phyloP scores from a whole-genome alignment of 2,329 filamentous ascomycete genomes.

The Xylaria sp. region DNA sequence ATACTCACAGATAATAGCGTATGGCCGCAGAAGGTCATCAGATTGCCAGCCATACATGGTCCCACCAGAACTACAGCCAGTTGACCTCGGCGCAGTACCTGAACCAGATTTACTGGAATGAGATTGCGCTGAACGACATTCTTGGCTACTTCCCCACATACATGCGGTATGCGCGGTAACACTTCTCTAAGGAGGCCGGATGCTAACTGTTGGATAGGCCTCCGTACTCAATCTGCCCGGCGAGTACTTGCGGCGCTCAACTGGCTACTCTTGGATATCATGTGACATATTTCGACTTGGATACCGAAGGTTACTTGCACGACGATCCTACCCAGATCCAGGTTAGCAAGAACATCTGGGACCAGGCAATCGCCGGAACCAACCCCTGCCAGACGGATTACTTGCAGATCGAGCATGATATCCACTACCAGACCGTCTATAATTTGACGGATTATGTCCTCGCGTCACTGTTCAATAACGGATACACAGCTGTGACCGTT shows the following conservation, averaged over 20 bases:
- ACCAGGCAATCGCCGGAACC: conserved; percentile 30
- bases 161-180: conserved; percentile 25
- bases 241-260: conserved; percentile 25
- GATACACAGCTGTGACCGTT: conserved; percentile 46
- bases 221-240: conserved; percentile 31
- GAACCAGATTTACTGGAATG: conserved; percentile 33
- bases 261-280: conserved; percentile 31
- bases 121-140: conserved; percentile 33
- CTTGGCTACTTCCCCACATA: conserved; percentile 34
- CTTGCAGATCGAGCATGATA: conserved; percentile 42
- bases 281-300: conserved; percentile 31
- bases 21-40: conserved; percentile 34
- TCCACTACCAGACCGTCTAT: conserved; percentile 42
- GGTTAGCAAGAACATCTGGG: conserved; percentile 35
- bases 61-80: conserved; percentile 32
- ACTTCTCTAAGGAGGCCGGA: neutral
- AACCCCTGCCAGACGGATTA: conserved; percentile 29
- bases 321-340: conserved; percentile 32
- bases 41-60: conserved; percentile 34
- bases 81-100: conserved; percentile 28
- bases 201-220: conserved; percentile 24
- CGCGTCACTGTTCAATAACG: conserved; percentile 37
- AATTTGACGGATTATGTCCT: conserved; percentile 44
- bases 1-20: conserved; percentile 26
- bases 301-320: conserved; percentile 33